Base-by-base conservation (phyloP, 352 stramenopile species). In the Peronosclerospora sorghi region DNA sequence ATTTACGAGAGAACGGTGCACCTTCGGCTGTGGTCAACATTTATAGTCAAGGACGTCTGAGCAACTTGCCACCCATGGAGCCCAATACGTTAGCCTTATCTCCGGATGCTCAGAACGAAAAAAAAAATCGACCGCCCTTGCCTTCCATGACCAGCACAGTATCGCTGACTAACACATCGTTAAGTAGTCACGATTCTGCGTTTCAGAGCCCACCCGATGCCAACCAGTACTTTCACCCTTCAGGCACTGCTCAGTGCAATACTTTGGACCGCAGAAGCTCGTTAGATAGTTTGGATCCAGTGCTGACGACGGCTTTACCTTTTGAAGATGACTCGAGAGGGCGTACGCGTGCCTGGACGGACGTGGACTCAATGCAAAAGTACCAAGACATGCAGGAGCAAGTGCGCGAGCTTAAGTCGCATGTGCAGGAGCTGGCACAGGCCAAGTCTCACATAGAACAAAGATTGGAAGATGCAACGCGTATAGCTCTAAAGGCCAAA, bases 21-120 rank as follows among this genome's bases (percentile, higher is more conserved):
- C 72, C 72, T 0, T 75, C 70, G n/a, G 76, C 76, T 4, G 76
- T 89, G 15, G 73, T 84, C 13, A 89, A 89, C 50, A 73, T 89
- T 51, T 86, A 60, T 27, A 48, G 58, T 9, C 53, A 67, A 18
- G 58, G 58, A 35, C 53, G 58, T 52, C 29, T 50, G 53, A 59
- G 41, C 29, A 35, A 48, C 14, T 40, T 58, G 56, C 40, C 65
- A 41, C 51, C 61, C 7, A 55, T 63, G 51, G 49, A 67, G 35
- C 38, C 54, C 28, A 62, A 53, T 8, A 66, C 59, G 45, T 60
- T 54, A 5, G 62, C 52, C 36, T 56, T 50, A 12, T 24, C 48
- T 20, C 44, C 51, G 9, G 50, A 37, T n/a, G n/a, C 4, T 8
- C 14, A 43, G 8, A 66, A 66, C n/a, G 30, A 20, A 12, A 13